Evolutionary conservation across 495 filamentous ascomycete species (phyloP).

Genomic region (Hypoxylon rickii): DNA sequence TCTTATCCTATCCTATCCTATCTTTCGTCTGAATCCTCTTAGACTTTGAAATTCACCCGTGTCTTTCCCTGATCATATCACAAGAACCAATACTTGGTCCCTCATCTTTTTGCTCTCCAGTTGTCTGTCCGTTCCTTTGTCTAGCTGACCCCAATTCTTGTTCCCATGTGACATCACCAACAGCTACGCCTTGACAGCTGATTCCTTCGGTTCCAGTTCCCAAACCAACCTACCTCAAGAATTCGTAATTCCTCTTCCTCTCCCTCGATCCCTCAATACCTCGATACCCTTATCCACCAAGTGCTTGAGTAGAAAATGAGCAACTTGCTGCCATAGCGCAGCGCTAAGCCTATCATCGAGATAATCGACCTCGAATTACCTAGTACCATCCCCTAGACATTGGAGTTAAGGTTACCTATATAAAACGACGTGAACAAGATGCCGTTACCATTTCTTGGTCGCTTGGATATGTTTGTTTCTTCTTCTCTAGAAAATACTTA

Average conservation of each 20-base stretch:
- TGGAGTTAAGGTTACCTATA: too few relatives aligned
- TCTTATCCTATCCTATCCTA: background rate
- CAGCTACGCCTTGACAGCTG: conserved; percentile 12
- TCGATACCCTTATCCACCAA: conserved; percentile 3
- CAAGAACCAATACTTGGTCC: too few relatives aligned
- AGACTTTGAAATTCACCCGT: background rate
- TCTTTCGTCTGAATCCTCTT: too few relatives aligned
- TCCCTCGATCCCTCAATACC: background rate
- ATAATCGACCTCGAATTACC: too few relatives aligned
- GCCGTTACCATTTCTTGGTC: conserved; percentile 80
- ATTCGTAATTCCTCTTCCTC: background rate
- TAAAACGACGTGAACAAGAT: conserved; percentile 57
- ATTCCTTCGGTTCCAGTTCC: conserved; percentile 7
- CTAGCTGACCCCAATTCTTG: conserved; percentile 10
- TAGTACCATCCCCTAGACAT: background rate
- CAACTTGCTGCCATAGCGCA: conserved; percentile 27
- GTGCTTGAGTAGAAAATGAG: conserved; percentile 25
- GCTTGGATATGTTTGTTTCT: conserved; percentile 68
- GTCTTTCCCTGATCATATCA: too few relatives aligned
- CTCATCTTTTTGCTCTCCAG: too few relatives aligned
- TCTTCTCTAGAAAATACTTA: background rate
- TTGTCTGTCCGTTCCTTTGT: conserved; percentile 10
- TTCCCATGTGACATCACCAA: conserved; percentile 39
- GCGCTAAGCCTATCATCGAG: conserved; percentile 10
- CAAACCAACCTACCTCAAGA: background rate